phyloP scores from a whole-genome alignment of 108 stramenopile genomes.

The Skeletonema marinoi region DNA sequence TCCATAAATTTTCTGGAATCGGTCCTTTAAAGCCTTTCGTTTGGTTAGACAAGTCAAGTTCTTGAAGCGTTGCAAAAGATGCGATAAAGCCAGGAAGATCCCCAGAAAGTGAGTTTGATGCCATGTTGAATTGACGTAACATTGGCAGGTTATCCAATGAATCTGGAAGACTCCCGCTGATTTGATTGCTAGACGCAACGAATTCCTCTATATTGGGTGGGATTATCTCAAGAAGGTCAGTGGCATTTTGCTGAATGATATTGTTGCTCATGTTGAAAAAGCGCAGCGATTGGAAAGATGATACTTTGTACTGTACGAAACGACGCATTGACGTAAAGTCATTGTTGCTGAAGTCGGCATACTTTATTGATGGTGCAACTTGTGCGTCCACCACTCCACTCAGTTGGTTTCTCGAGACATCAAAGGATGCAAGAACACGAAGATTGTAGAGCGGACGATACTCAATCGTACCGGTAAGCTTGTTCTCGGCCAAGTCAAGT shows the following conservation, averaged over 20 bases:
- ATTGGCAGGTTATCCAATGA: background rate
- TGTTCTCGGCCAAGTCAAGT: conserved; percentile 11
- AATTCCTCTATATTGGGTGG: conserved; percentile 19
- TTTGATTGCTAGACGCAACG: conserved; percentile 2
- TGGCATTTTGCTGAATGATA: conserved; percentile 43
- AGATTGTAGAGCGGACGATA: too few relatives aligned
- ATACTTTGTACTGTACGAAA: too few relatives aligned
- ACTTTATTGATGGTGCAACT: too few relatives aligned
- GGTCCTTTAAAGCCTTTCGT: conserved; percentile 14
- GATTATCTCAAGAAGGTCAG: conserved; percentile 9
- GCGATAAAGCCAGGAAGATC: conserved; percentile 17
- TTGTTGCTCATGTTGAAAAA: conserved; percentile 50
- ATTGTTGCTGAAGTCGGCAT: too few relatives aligned
- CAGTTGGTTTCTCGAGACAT: too few relatives aligned
- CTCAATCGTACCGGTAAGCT: conserved; percentile 7
- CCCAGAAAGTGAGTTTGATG: conserved; percentile 8
- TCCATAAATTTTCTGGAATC: conserved; percentile 5
- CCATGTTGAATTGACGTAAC: background rate
- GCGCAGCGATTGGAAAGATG: too few relatives aligned
- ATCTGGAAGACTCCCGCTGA: conserved; percentile 10
- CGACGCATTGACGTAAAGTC: too few relatives aligned
- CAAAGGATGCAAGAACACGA: too few relatives aligned
- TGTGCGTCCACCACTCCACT: too few relatives aligned
- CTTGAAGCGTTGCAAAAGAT: background rate
- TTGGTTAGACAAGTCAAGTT: conserved; percentile 10